Evolutionary conservation across 768 basidiomycete species (phyloP), one percentile per base, ranked within the genome.

Genomic region (Trametes villosa): DNA sequence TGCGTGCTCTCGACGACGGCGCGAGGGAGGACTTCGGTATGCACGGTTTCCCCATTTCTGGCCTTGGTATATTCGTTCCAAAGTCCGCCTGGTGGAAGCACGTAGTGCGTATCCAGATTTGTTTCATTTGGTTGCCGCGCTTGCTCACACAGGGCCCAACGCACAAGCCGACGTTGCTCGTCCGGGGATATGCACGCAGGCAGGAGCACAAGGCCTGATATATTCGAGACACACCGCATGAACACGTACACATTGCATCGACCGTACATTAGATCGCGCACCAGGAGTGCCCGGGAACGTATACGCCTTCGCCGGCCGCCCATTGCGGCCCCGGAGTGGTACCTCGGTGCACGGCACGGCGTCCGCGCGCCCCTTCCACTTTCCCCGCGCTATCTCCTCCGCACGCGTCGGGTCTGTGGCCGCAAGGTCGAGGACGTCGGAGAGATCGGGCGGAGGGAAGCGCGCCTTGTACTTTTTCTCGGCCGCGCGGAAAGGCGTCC

Each of bases 61-160:
- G 77, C 74, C 20, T 68, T 61, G 20, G 86, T 64, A 71, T 78
- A 81, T 2, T 83, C 74, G 41, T 85, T 83, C 94, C 96, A 99
- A 24, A 98, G 73, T 13, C 95, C 92, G 12, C 84, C 76, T 18
- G 72, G 50, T 0, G 96, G 96, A 8, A 97, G 78, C 42, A 77
- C 46, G 68, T 96, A 97, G 72, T 98, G 96, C 0, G 86, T 83
- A 57, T 96, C 91, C 22, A 98, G 86, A 66, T 94, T 96, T 0
- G 93, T 96, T 56, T 91, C 88, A 70, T 97, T 97, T 0, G 94
- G 92, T 36, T 80, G 74, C 3, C 81, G 79, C 1, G 95, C 89
- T 66, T 96, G 93, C 20, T 88, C 82, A 11, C 78, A 69, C 8
- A 99, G 83, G 24, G 91, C 84, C 84, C 92, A 91, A 55, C 74